Conservation (phyloP, 176 grass and related monocot genomes). For the Eragrostis nindensis region DNA sequence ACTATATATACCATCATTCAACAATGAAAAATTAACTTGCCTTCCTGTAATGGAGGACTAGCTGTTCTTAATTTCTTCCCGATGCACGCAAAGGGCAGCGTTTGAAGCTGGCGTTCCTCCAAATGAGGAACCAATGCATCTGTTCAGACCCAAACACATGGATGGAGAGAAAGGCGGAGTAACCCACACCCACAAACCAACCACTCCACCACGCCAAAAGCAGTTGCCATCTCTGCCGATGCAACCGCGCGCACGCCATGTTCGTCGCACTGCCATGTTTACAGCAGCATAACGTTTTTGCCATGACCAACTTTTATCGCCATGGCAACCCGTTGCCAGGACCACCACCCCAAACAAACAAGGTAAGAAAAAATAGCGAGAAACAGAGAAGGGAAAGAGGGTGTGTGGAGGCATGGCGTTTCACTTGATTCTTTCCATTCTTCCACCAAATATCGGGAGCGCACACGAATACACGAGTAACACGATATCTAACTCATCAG, state of each 20-base stretch:
- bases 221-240: slow-evolving; percentile 3
- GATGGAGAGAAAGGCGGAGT: neutral
- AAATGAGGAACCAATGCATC: neutral
- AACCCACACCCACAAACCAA: neutral
- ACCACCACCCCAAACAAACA: too few relatives aligned
- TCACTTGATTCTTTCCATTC: neutral
- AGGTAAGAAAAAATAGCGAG: too few relatives aligned
- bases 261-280: slow-evolving; percentile 8
- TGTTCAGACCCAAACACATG: neutral
- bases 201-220: neutral
- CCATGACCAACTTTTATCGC: neutral
- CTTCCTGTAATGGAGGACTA: neutral
- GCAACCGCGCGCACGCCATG: neutral
- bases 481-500: neutral
- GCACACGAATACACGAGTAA: too few relatives aligned
- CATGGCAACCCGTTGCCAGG: neutral
- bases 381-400: neutral
- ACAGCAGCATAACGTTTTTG: slow-evolving; percentile 4
- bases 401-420: neutral
- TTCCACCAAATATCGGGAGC: neutral
- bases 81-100: neutral
- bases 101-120: neutral
- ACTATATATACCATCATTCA: neutral
- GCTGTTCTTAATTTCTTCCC: neutral
- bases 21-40: neutral